Evolutionary conservation across 176 grass and related monocot genomes (phyloP).

Genomic region (Phyllostachys edulis): DNA sequence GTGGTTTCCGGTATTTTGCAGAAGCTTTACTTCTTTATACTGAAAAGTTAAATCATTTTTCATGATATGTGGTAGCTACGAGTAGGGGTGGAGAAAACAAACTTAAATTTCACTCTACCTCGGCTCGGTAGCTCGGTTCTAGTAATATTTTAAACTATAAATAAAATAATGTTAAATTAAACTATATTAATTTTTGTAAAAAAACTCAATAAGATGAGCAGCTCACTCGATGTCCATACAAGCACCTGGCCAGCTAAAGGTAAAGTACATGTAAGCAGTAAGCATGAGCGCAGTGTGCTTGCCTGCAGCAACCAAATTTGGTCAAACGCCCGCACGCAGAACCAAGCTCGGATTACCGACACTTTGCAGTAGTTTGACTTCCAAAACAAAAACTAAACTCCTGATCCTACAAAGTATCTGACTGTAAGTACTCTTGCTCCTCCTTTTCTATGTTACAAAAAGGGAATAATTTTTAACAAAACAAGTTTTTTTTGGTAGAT

Average conservation of each 20-base stretch:
- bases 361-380: slow-evolving; percentile 26
- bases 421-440: not conserved
- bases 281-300: not conserved
- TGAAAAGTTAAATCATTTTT: not conserved
- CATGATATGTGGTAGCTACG: no score
- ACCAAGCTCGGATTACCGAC: slow-evolving; percentile 8
- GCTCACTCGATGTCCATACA: no score
- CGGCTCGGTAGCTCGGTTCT: no score
- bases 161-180: no score
- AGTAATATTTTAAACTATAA: no score
- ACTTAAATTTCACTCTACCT: no score
- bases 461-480: not conserved
- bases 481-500: not conserved
- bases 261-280: no score
- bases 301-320: not conserved
- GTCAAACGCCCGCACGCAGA: slow-evolving; percentile 33
- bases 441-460: not conserved
- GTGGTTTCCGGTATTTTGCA: no score
- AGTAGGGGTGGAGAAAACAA: no score
- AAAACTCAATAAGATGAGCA: no score
- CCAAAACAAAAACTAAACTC: not conserved
- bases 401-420: not conserved
- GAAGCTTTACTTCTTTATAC: not conserved
- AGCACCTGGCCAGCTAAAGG: no score
- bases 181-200: no score